Evolutionary conservation across 2,329 filamentous ascomycete species (phyloP), one percentile per base, ranked within the genome.

Genomic region (Hyphodiscus sp.): DNA sequence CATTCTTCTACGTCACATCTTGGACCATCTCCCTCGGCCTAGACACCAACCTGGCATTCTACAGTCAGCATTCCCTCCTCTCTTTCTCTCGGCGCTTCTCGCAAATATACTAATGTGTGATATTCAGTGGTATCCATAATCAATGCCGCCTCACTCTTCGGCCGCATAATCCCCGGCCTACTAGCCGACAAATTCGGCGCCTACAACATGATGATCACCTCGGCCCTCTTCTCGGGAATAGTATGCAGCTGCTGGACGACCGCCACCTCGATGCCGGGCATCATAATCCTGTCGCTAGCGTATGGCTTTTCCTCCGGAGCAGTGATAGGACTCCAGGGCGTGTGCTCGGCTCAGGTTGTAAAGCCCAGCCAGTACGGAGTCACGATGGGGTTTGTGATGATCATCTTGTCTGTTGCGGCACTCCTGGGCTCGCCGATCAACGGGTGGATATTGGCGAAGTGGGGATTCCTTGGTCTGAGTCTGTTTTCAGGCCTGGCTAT

Each of bases 351-450:
- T 18, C 42, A 47, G 16, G 41, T 58, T 23, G 62, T 57, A 2
- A 51, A 57, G 16, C 56, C 54, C 1, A 44, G 56, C 15, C 54
- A 62, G 49, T 63, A 58, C 20, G 61, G 57, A 23, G 51, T 62
- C 20, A 58, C 58, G 1, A 56, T 65, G 41, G 62, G 61, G 3
- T 48, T 42, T 19, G 50, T 61, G 9, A 63, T 63, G 60, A 50
- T 49, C 13, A 47, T 59, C 20, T 33, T 61, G 8, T 58, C 59
- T 15, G 50, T 62, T 18, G 55, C 57, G 57, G 58, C 56, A 19
- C 53, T 64, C 1, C 56, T 63, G 29, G 58, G 60, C 10, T 57
- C 62, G 10, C 61, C 62, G 2, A 63, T 62, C 11, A 62, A 59
- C 20, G 60, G 60, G 1, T 49, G 61, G 38, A 52, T 65, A 9